Percentiles rank a stretch among this genome's conserved stretches.
phyloP scores from a whole-genome alignment of 805 yeast genomes.

The Barnettozyma sp. region DNA sequence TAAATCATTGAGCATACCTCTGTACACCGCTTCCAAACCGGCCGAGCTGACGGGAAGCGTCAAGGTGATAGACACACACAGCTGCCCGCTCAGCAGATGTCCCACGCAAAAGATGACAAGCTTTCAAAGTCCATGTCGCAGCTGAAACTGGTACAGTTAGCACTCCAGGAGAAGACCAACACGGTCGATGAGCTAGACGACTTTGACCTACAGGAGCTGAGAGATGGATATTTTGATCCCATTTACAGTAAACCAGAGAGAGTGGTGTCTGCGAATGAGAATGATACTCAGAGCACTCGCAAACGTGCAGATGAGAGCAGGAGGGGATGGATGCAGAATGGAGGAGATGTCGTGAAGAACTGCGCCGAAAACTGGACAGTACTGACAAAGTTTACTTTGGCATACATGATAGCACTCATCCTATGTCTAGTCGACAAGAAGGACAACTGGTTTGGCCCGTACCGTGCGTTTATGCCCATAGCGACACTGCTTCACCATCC shows the following conservation, averaged over 20 bases:
- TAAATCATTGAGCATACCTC: no score
- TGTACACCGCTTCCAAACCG: no score
- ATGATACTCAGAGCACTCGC: no score
- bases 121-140: conserved; percentile 35
- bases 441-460: conserved; percentile 38
- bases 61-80: no score
- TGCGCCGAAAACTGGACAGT: conserved; percentile 14
- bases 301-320: neutral
- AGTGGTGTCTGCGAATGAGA: no score
- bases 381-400: conserved; percentile 23
- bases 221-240: conserved; percentile 46
- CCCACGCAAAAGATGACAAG: no score
- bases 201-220: conserved; percentile 36
- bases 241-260: conserved; percentile 29
- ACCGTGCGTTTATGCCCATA: conserved; percentile 35
- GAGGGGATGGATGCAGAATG: no score
- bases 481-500: conserved; percentile 42
- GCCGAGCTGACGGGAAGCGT: no score
- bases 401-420: conserved; percentile 34
- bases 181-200: conserved; percentile 25
- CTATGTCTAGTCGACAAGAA: conserved; percentile 33
- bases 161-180: conserved; percentile 7
- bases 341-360: neutral
- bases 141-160: conserved; percentile 26
- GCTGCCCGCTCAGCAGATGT: no score